These are phyloP conservation scores for Claviceps sp. DNA, from an alignment of 2,329 filamentous ascomycete species.

Conservation along the genomic window DNA sequence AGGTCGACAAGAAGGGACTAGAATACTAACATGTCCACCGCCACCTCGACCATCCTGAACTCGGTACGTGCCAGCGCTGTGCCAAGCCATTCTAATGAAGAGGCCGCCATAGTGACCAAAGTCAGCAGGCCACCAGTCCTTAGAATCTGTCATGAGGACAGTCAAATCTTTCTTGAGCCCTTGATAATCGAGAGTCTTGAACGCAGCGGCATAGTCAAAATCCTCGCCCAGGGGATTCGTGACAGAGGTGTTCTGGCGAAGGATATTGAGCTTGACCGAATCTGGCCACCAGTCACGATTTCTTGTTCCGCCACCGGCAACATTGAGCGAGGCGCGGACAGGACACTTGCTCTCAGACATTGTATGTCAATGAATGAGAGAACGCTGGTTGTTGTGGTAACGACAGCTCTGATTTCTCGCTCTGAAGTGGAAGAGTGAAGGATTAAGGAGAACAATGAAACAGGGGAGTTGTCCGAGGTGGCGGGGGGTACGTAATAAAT, in stretches of 20 bases:
- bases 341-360: slow-evolving; percentile 21
- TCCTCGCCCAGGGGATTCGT: slow-evolving; percentile 51
- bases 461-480: no score
- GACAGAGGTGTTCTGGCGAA: slow-evolving; percentile 53
- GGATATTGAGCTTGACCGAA: slow-evolving; percentile 52
- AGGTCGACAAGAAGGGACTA: background rate
- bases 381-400: no score
- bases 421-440: background rate
- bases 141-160: slow-evolving; percentile 62
- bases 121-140: slow-evolving; percentile 73
- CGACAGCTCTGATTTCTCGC: no score
- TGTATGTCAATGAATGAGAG: background rate
- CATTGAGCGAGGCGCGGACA: slow-evolving; percentile 19
- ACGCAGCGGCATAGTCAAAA: slow-evolving; percentile 60
- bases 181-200: slow-evolving; percentile 44
- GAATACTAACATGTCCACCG: slow-evolving; percentile 37
- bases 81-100: slow-evolving; percentile 72
- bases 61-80: slow-evolving; percentile 67
- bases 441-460: no score
- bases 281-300: slow-evolving; percentile 67
- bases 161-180: slow-evolving; percentile 64
- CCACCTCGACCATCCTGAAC: slow-evolving; percentile 63
- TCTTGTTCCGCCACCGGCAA: slow-evolving; percentile 49
- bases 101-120: slow-evolving; percentile 71
- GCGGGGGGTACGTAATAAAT: no score